Base-by-base conservation (phyloP, 257 asterid species). In the Ligustrum vulgare region DNA sequence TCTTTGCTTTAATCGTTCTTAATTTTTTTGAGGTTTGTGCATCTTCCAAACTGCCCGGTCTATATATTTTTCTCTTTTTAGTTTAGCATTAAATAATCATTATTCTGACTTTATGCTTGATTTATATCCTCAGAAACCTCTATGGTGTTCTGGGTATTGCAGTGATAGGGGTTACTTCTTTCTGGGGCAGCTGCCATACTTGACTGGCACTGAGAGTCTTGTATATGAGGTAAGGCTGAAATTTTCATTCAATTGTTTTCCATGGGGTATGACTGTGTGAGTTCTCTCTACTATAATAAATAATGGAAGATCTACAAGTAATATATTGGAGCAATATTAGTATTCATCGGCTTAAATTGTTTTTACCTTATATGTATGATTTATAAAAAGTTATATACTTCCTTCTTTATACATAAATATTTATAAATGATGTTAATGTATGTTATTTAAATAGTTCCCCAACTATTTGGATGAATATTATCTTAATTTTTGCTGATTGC, bases 111-210 rank as follows among this genome's bases (percentile, higher is more conserved):
- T 66, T 77, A 36, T 80, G 51, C 72, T 70, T 80, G 63, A 37
- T 77, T 80, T 82, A 82, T 73, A 70, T 63, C 80, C 71, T 83
- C 97, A 95, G 99, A 93, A 87, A 89, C 99, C 99, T 79, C 81
- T 95, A 76, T 95, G 99, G 99, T 95, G 99, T 84, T 77, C 88
- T 76, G 81, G 79, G 82, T 78, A 84, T 54, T 95, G 99, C 90
- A 87, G 84, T 72, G 34, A 90, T 60, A 86, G 96, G 89, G 89
- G 62, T 8, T 95, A 87, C 86, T 95, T 86, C 90, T 95, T 84
- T 82, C 88, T 95, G 49, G 99, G 99, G 76, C 84, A 93, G 88
- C 90, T 95, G 45, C 99, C 99, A 51, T 95, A 86, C 84, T 86
- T 95, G 83, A 91, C 88, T 73, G 81, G 81, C 41, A 23, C 85